Base-by-base conservation (phyloP, 176 grass and related monocot genomes). In the Oropetium thomaeum region DNA sequence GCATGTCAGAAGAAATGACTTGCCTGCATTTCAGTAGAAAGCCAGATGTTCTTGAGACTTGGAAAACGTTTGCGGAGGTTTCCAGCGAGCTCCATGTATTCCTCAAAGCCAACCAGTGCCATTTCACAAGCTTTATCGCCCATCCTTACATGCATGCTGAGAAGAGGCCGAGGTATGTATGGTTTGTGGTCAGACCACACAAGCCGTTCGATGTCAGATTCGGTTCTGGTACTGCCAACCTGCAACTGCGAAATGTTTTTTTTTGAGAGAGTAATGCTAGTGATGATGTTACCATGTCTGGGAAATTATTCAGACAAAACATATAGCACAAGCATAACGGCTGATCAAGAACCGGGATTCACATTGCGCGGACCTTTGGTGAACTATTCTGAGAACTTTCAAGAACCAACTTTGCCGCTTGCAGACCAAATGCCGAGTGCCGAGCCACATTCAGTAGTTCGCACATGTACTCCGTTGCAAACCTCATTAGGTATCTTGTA, bases 81-180 rank as follows among this genome's bases (percentile, higher is more conserved):
- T 11, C 17, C 40, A 2, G 89, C 85, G 34, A 92, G 52, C 40
- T 92, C 70, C 89, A 89, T 92, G 86, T 96, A 96, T 44, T 83
- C 84, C 52, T 87, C 44, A 41, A 92, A 96, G 28, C 61, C 81
- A 19, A 79, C 81, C 41, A 88, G 76, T 27, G 62, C 64, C 87
- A 97, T 90, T 73, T 86, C 90, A 25, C 87, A 87, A 79, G 93
- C 85, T 78, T 97, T 92, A 66, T 88, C 85, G 70, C 93, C 93
- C 84, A 88, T 92, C 64, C 90, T 90, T 22, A 86, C 82, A 71
- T 93, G 90, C 85, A 93, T 67, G 76, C 90, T 93, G 43, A 93
- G 57, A 48, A 90, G 71, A 65, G 82, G 82, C 31, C 79, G 81
- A 10, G 85, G 90, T 64, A 68, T 74, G 84, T 86, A 90, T 59